phyloP scores from a whole-genome alignment of 352 stramenopile species.

The Plasmopara muralis region DNA sequence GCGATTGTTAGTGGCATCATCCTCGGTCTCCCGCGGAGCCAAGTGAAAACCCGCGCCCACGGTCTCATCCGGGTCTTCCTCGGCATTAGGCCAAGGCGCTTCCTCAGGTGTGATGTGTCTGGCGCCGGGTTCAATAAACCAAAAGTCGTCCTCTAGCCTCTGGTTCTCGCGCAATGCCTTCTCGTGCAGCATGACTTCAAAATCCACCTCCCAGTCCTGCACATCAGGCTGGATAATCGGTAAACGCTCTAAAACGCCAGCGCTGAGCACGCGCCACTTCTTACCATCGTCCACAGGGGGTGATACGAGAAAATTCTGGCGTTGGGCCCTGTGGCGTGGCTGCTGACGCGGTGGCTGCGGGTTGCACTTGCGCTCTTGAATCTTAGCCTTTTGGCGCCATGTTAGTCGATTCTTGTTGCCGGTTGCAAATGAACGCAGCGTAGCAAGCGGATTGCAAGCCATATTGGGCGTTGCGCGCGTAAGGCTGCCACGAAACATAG shows the following conservation, averaged over 20 bases:
- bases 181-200: constrained; percentile 68
- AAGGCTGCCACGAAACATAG: constrained; percentile 40
- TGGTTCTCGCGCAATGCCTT: constrained; percentile 68
- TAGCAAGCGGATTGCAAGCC: not conserved
- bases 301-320: constrained; percentile 54
- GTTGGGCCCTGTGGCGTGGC: constrained; percentile 38
- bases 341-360: constrained; percentile 36
- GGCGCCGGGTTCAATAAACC: constrained; percentile 74
- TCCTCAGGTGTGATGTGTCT: constrained; percentile 73
- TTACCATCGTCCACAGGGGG: constrained; percentile 62
- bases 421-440: constrained; percentile 43
- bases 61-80: constrained; percentile 59
- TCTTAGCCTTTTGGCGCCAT: constrained; percentile 64
- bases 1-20: constrained; percentile 71
- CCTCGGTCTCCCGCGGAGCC: constrained; percentile 71
- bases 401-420: constrained; percentile 43
- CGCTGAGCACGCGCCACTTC: constrained; percentile 72
- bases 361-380: constrained; percentile 41
- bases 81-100: constrained; percentile 49
- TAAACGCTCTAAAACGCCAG: constrained; percentile 64
- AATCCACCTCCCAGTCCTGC: constrained; percentile 70
- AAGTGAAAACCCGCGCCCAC: constrained; percentile 71
- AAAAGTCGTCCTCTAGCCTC: constrained; percentile 77
- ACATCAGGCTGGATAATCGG: constrained; percentile 70
- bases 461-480: constrained; percentile 12